Evolutionary conservation across 192 early-diverging fungal genomes (phyloP), one percentile per base, ranked within the genome.

Genomic region (Umbelopsis vinacea): DNA sequence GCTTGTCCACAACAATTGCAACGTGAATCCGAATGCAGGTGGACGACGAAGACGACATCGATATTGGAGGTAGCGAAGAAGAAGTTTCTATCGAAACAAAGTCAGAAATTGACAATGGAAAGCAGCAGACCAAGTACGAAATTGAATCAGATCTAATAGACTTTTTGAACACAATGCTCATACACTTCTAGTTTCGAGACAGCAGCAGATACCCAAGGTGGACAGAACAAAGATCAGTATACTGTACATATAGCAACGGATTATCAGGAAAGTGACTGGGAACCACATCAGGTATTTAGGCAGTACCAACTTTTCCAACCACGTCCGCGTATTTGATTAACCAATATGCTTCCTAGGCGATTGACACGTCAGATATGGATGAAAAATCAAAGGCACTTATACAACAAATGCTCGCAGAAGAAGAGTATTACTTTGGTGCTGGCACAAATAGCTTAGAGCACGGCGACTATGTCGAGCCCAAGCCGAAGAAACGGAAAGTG

Each of bases 381-480:
- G 82, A 79, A 63, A 79, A 84, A 66, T 88, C 88, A 0, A 76
- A 82, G 23, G 63, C 71, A 26, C 76, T 90, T 48, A 90, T 90
- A 52, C 84, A 85, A 23, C 81, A 82, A 46, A 90, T 90, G 88
- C 71, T 90, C 17, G 88, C 87, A 10, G 88, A 90, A 23, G 88
- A 90, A 68, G 79, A 81, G 50, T 86, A 83, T 63, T 90, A 88
- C 68, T 84, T 86, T 46, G 84, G 82, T 26, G 67, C 76, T 43
- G 66, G 79, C 46, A 63, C 75, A 23, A 70, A 63, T n/a, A 63
- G 57, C n/a, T 63, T 63, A n/a, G 33, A 35, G 26, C 57, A 37
- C 35, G 57, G 35, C n/a, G 57, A 63, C 0, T 63, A 63, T 37
- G 3, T n/a, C 7, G 29, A 29, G 3, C 57, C 57, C 6, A 38